Evolutionary conservation across 148 eudicot genomes (phyloP), one percentile per base, ranked within the genome.

Genomic region (Amaranthus hypochondriacus): DNA sequence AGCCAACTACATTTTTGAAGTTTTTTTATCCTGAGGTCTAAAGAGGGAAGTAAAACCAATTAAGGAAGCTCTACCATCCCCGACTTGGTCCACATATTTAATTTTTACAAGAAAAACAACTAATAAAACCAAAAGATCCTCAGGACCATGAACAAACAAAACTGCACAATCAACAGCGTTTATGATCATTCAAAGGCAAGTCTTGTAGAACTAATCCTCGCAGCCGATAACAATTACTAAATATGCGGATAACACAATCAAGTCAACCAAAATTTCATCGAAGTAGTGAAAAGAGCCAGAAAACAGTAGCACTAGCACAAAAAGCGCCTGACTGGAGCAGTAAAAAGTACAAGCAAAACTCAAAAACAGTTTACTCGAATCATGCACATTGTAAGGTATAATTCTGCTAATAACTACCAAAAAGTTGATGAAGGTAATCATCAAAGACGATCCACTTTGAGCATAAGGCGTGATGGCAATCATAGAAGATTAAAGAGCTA

Each of bases 351-450:
- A 62, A 2, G 11, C 15, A 42, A 62, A n/a, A 62, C 18, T 42
- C 44, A 18, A 62, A 62, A 62, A 62, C 44, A 62, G 15, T 43
- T 62, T 42, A 42, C n/a, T 58, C n/a, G 61, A 58, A 58, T 58
- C 61, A 18, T 28, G 61, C 61, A 57, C 61, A 57, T 8, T 57
- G 14, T 57, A 3, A n/a, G 21, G 21, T 4, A 5, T 57, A n/a
- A 3, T 57, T 57, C 18, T 13, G 21, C 46, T 60, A 15, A 8
- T 28, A 6, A 60, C 43, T 21, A 8, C 7, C 15, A n/a, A 21
- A 28, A 60, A 11, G 64, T 46, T 60, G 43, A 60, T 60, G 9
- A 42, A 43, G 2, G 52, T 47, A 47, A 65, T 10, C 3, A 11
- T 13, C 4, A 47, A 4, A 48, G 68, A 43, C n/a, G 15, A 65